phyloP scores from a whole-genome alignment of 225 moss, liverwort and hornwort species.

The Physcomitrellopsis africana region DNA sequence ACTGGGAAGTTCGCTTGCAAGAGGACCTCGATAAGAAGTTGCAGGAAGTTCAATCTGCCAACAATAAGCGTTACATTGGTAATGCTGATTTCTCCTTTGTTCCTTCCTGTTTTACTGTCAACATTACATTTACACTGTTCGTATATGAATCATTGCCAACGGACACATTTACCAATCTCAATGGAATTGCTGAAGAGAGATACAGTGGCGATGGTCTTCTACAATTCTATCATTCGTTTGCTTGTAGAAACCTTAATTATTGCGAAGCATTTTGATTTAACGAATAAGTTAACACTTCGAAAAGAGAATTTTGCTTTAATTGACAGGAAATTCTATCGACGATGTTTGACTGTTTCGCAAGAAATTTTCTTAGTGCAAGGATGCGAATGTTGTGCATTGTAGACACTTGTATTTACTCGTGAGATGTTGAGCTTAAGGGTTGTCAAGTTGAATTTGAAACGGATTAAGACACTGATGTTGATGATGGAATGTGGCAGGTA shows the following conservation, averaged over 20 bases:
- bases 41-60: conserved; percentile 52
- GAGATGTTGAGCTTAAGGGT: not conserved
- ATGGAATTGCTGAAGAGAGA: conserved; percentile 5
- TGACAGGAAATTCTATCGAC: not conserved
- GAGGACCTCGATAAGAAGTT: conserved; percentile 76
- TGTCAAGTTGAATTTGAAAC: not conserved
- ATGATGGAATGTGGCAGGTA: conserved; percentile 37
- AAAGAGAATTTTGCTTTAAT: too few species aligned
- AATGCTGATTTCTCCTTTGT: conserved; percentile 1
- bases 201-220: not conserved
- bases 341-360: not conserved
- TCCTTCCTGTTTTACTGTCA: not conserved
- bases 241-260: not conserved
- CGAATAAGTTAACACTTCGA: too few species aligned
- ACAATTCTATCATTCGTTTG: not conserved
- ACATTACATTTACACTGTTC: not conserved
- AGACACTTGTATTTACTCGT: not conserved
- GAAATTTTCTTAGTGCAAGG: not conserved
- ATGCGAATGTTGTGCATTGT: not conserved
- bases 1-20: conserved; percentile 69
- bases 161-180: not conserved
- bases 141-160: not conserved
- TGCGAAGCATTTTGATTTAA: too few species aligned
- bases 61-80: conserved; percentile 68
- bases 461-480: conserved; percentile 3